Evolutionary conservation across 179 eudicot genomes (phyloP).

Genomic region (Spergularia azorica): DNA sequence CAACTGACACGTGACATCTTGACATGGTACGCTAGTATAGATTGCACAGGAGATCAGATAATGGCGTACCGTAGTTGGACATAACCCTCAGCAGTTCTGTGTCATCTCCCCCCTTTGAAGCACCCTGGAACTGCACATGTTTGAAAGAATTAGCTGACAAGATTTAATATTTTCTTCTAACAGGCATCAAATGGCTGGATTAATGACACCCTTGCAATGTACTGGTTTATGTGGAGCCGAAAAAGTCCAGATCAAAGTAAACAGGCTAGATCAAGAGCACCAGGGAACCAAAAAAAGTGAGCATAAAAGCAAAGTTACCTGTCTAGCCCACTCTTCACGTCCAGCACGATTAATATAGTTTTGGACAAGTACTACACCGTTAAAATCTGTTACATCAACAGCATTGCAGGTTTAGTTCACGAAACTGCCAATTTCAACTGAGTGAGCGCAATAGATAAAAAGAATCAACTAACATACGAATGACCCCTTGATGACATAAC

Average conservation of each 20-base stretch:
- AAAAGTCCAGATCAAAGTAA: neutral
- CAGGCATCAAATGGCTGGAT: too few relatives aligned
- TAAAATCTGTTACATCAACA: slow-evolving; percentile 65
- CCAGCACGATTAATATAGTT: slow-evolving; percentile 73
- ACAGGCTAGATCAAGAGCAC: neutral
- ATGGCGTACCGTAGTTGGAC: slow-evolving; percentile 81
- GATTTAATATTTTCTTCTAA: neutral
- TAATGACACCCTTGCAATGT: too few relatives aligned
- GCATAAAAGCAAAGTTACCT: slow-evolving; percentile 45
- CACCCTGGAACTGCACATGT: slow-evolving; percentile 79
- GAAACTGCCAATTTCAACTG: neutral
- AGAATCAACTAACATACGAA: too few relatives aligned
- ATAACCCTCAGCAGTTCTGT: slow-evolving; percentile 65
- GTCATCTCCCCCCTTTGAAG: slow-evolving; percentile 62
- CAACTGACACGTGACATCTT: neutral
- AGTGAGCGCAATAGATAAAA: neutral
- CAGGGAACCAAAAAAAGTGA: neutral
- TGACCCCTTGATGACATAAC: neutral
- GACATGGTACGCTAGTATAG: neutral
- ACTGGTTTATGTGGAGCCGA: neutral
- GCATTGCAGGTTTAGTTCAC: slow-evolving; percentile 14
- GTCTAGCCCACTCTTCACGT: slow-evolving; percentile 76
- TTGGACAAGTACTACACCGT: slow-evolving; percentile 85
- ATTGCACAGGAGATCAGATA: neutral
- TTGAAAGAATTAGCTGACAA: neutral